Evolutionary conservation across 225 moss, liverwort and hornwort species (phyloP).

Genomic region (Marchantia paleacea): DNA sequence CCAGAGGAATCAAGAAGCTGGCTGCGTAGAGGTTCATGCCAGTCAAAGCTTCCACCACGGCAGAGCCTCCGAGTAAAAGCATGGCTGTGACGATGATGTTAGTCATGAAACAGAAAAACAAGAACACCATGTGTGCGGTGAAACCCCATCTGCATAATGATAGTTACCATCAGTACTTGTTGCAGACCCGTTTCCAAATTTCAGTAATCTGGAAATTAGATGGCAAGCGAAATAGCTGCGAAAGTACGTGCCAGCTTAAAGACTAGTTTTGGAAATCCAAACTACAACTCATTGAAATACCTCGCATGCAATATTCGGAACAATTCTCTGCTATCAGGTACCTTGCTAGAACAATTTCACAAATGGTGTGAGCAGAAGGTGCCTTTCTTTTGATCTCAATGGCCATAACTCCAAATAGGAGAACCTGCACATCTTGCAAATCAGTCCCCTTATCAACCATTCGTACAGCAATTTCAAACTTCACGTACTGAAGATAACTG

Average conservation of each 20-base stretch:
- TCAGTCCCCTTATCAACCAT: no score
- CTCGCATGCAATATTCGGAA: no score
- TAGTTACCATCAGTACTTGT: no score
- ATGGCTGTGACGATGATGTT: slow-evolving; percentile 96
- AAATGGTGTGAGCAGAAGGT: slow-evolving; percentile 89
- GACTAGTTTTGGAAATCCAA: background rate
- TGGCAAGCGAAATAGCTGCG: no score
- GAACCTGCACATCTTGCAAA: slow-evolving; percentile 61
- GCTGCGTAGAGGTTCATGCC: slow-evolving; percentile 88
- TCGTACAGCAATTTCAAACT: background rate
- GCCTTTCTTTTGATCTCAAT: slow-evolving; percentile 98
- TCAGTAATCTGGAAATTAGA: no score
- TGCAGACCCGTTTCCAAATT: no score
- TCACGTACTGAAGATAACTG: background rate
- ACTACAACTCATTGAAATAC: no score
- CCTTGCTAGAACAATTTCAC: slow-evolving; percentile 78
- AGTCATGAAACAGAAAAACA: slow-evolving; percentile 84
- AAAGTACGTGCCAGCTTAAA: no score
- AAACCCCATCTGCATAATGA: slow-evolving; percentile 71
- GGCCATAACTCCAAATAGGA: slow-evolving; percentile 86
- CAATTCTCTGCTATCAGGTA: no score
- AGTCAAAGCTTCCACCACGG: slow-evolving; percentile 83
- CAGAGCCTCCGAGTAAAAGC: slow-evolving; percentile 86
- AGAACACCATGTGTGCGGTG: slow-evolving; percentile 61
- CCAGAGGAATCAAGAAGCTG: slow-evolving; percentile 89